Evolutionary conservation across 1,139 yeast genomes (phyloP).

Genomic region (Zygoascus sp.): DNA sequence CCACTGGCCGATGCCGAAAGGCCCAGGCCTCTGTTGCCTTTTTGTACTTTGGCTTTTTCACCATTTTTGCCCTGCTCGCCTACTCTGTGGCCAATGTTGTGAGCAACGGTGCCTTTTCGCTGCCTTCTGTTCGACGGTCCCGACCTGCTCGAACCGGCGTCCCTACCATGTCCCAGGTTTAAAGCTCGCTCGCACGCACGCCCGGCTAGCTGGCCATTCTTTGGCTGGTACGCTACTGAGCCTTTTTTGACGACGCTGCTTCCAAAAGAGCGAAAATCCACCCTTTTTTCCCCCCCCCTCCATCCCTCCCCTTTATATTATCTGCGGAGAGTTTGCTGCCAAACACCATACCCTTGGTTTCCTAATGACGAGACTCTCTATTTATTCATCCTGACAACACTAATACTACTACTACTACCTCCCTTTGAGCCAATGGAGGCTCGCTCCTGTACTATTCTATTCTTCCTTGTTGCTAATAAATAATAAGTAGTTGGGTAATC

Average conservation of each 20-base stretch:
- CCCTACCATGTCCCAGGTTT: conserved; percentile 82
- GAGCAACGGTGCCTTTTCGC: conserved; percentile 73
- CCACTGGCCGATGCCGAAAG: conserved; percentile 82
- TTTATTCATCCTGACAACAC: background rate
- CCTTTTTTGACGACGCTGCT: too few species aligned
- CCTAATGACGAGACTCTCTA: conserved; percentile 1
- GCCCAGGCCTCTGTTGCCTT: conserved; percentile 91
- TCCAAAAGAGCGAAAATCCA: too few species aligned
- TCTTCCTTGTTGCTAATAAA: background rate
- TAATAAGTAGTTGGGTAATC: background rate
- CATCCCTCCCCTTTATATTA: background rate
- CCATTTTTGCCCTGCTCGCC: conserved; percentile 64
- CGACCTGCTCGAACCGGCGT: conserved; percentile 70
- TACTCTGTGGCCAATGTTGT: conserved; percentile 56
- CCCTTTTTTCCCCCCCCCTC: background rate
- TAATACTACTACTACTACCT: background rate
- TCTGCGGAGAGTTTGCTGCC: background rate
- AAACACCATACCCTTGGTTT: too few species aligned
- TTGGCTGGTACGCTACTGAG: too few species aligned
- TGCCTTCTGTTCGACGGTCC: conserved; percentile 41
- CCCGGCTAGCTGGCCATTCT: too few species aligned
- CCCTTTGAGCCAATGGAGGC: background rate
- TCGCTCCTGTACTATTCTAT: background rate
- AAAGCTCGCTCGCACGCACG: too few species aligned
- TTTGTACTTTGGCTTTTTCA: conserved; percentile 78